phyloP scores from a whole-genome alignment of 2,329 filamentous ascomycete genomes.

The Graphilbum fragrans region DNA sequence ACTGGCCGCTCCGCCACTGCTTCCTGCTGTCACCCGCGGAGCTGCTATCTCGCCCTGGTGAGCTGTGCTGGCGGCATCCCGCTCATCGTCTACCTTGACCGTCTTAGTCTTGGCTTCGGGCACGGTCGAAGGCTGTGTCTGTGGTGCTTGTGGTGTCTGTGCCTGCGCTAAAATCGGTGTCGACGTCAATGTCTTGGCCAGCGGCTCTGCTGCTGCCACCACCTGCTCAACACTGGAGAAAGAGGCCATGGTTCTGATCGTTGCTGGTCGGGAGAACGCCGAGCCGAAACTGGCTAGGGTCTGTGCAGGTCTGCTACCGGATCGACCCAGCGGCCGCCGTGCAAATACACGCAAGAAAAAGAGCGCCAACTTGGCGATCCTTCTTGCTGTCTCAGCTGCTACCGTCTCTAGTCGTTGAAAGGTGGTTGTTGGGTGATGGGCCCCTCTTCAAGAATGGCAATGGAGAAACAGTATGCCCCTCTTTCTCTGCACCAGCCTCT shows the following conservation, averaged over 20 bases:
- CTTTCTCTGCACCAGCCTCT: too few species aligned
- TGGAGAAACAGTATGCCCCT: too few species aligned
- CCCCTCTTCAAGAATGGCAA: too few species aligned
- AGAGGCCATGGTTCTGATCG: neutral
- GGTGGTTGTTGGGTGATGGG: too few species aligned
- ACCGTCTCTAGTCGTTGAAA: too few species aligned
- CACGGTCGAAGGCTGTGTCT: neutral
- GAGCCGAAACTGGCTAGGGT: neutral
- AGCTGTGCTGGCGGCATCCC: constrained; percentile 7
- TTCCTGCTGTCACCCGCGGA: neutral
- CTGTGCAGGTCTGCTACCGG: neutral
- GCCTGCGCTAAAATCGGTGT: neutral
- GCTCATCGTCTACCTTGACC: constrained; percentile 1
- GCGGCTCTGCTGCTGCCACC: neutral
- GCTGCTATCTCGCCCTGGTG: neutral
- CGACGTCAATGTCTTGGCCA: neutral
- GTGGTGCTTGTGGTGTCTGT: neutral
- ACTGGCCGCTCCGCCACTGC: neutral
- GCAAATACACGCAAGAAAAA: neutral
- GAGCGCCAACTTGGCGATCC: constrained; percentile 2
- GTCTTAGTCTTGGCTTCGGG: constrained; percentile 1
- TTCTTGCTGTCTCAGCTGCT: too few species aligned
- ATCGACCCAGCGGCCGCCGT: neutral
- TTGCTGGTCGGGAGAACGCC: too few species aligned
- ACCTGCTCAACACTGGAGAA: too few species aligned